Base-by-base conservation (phyloP, 768 basidiomycete species). In the Leccinellum rugosiceps region DNA sequence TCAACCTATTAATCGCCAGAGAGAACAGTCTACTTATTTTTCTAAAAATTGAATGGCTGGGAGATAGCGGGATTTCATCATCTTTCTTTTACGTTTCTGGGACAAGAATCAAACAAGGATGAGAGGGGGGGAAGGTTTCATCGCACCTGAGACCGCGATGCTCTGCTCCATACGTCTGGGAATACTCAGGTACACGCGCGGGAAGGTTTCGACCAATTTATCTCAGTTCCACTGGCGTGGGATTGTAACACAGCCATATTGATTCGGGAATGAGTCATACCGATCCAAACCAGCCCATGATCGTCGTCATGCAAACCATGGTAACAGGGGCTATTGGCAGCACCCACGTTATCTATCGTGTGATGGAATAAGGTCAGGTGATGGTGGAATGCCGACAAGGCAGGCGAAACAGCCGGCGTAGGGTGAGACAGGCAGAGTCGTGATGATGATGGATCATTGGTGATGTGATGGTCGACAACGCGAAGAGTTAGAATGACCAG, bases 211-310 rank as follows among this genome's bases (percentile, higher is more conserved):
- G n/a, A 41, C 38, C 38, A 9, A 6, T 38, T 19, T 41, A n/a
- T 41, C 38, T 41, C n/a, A n/a, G 8, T 11, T 41, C n/a, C 9
- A 38, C 38, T 41, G 38, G n/a, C n/a, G n/a, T 41, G 38, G 6
- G 38, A 21, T 43, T 43, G 41, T 6, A 21, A 43, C n/a, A 19
- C 10, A 21, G 41, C 19, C 6, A 43, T 19, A 11, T 19, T 19
- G 3, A 56, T 57, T 64, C 56, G 55, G 62, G 56, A 56, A 64
- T 17, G 41, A 31, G 10, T 26, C 17, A 26, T 57, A 57, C 65
- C 47, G 28, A 30, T n/a, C 1, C 30, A 31, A 58, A 57, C 58
- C 38, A 35, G 58, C 48, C 43, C 52, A 11, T 28, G 4, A 31
- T 19, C 15, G 19, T 17, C 25, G 43, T 51, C 50, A 52, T 28